Percentiles rank a stretch among this genome's conserved stretches.
phyloP scores from a whole-genome alignment of 441 rosid species.

The Viola pubescens region DNA sequence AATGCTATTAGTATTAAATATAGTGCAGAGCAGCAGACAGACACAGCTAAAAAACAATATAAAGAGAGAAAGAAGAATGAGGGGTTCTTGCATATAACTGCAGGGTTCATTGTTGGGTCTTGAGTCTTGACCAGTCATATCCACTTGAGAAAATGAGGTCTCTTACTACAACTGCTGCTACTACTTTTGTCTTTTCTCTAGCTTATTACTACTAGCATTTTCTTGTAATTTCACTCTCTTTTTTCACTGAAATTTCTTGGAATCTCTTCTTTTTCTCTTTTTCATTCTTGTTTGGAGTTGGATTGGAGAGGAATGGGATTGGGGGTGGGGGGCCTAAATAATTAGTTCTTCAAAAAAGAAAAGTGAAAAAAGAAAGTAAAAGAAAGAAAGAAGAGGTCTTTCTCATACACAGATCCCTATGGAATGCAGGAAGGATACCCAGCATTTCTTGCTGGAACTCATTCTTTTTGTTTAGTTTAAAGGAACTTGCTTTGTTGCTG shows the following conservation, averaged over 20 bases:
- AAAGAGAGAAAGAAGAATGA: no score
- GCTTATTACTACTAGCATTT: no score
- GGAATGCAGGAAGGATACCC: slow-evolving; percentile 50
- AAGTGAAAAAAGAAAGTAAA: background rate
- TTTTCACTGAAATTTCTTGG: background rate
- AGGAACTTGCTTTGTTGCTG: slow-evolving; percentile 44
- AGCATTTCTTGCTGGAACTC: slow-evolving; percentile 60
- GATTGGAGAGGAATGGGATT: background rate
- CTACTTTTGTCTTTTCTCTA: slow-evolving; percentile 6
- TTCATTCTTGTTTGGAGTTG: no score
- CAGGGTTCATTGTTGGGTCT: slow-evolving; percentile 7
- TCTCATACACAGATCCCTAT: slow-evolving; percentile 96
- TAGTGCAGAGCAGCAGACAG: no score
- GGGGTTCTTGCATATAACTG: background rate
- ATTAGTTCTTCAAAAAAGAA: background rate
- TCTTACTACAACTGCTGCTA: slow-evolving; percentile 1
- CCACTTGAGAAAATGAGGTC: slow-evolving; percentile 12
- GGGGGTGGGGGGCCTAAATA: background rate
- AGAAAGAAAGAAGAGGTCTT: slow-evolving; percentile 43
- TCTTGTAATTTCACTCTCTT: background rate
- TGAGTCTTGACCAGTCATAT: slow-evolving; percentile 6
- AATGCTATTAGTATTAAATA: no score
- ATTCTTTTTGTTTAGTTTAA: slow-evolving; percentile 64
- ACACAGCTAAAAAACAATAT: no score
- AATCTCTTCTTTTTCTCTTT: background rate